A percentile compares a stretch with the other conserved stretches of the same genome.
phyloP scores from a whole-genome alignment of 2,329 filamentous ascomycete genomes.

The Endoconidiophora polonica region DNA sequence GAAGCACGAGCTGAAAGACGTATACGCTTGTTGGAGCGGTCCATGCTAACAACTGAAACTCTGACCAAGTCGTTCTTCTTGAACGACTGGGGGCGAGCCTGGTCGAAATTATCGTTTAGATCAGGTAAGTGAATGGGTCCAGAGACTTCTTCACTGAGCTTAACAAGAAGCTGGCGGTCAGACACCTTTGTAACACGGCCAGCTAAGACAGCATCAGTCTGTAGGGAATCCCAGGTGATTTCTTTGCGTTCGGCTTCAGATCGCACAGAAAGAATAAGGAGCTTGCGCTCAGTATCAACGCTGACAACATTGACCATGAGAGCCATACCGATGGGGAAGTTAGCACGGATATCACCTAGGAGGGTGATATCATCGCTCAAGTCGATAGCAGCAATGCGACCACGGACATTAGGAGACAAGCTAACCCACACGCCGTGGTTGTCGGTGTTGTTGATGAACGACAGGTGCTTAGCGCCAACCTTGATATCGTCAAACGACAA shows the following conservation, averaged over 20 bases:
- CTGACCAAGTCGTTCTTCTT: constrained; percentile 75
- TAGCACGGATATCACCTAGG: constrained; percentile 55
- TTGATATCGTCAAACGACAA: constrained; percentile 59
- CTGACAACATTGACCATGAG: constrained; percentile 62
- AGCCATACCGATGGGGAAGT: constrained; percentile 83
- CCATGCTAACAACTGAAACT: constrained; percentile 68
- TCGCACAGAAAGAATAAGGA: constrained; percentile 55
- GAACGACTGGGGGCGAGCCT: constrained; percentile 58
- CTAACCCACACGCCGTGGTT: constrained; percentile 79
- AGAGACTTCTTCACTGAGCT: constrained; percentile 64
- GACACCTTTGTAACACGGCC: constrained; percentile 73
- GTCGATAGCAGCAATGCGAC: constrained; percentile 67
- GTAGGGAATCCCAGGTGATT: constrained; percentile 54
- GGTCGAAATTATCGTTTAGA: constrained; percentile 68
- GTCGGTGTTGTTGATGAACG: constrained; percentile 80
- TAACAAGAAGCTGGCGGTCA: constrained; percentile 69
- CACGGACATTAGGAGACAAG: constrained; percentile 72
- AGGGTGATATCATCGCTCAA: constrained; percentile 73
- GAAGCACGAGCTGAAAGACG: constrained; percentile 72
- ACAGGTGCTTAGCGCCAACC: constrained; percentile 54
- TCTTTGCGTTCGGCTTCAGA: constrained; percentile 19
- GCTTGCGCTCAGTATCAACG: constrained; percentile 55
- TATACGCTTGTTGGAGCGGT: constrained; percentile 69
- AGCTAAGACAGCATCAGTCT: constrained; percentile 64
- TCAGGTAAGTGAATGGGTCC: constrained; percentile 72